These are phyloP conservation scores for Fragaria iinumae DNA, from an alignment of 306 rosid genomes.

Conservation along the genomic window DNA sequence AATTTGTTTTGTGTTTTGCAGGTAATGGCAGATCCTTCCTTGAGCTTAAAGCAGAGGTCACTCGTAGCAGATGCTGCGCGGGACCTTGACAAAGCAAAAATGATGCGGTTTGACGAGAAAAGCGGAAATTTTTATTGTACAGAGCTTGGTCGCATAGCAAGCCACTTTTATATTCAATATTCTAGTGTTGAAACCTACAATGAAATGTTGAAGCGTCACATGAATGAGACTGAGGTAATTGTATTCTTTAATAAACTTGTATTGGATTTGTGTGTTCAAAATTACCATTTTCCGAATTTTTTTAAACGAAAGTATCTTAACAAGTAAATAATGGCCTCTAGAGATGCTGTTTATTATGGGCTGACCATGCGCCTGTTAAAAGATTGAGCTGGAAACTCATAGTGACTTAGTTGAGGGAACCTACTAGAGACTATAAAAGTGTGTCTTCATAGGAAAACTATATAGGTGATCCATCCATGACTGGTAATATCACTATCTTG, in stretches of 20 bases:
- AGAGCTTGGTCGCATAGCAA: constrained; percentile 99
- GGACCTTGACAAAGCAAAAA: constrained; percentile 91
- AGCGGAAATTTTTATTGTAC: constrained; percentile 98
- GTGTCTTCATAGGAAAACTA: not conserved
- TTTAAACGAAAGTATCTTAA: not conserved
- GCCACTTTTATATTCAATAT: constrained; percentile 96
- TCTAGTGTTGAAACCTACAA: constrained; percentile 97
- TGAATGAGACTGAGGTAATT: constrained; percentile 92
- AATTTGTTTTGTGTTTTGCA: constrained; percentile 30
- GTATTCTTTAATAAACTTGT: constrained; percentile 12
- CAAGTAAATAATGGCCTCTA: not conserved
- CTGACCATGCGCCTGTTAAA: not conserved
- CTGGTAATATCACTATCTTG: not conserved
- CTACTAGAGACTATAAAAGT: not conserved
- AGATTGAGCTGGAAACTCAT: not conserved
- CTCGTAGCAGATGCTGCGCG: constrained; percentile 93
- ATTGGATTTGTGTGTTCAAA: not conserved
- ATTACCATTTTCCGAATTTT: not conserved
- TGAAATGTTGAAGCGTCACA: constrained; percentile 85
- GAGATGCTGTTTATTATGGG: not conserved
- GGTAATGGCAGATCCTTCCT: constrained; percentile 90
- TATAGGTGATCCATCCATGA: not conserved
- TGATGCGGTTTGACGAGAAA: constrained; percentile 99
- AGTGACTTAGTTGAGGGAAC: not conserved
- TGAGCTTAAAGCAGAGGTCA: constrained; percentile 84